A percentile compares a stretch with the other conserved stretches of the same genome.
Evolutionary conservation across 129 eudicot genomes (phyloP).

Genomic region (Helianthus tuberosus): DNA sequence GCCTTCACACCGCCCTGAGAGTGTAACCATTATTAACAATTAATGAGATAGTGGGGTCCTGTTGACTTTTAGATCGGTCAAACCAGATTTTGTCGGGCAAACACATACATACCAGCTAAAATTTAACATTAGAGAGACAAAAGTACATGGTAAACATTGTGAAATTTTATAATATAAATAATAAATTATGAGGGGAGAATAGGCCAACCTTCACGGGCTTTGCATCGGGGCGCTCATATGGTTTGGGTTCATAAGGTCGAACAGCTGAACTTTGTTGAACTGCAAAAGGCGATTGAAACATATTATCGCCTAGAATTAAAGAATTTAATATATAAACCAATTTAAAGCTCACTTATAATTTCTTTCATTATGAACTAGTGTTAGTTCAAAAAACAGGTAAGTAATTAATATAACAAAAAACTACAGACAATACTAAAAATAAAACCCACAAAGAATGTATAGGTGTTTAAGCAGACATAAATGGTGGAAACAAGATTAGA

Average conservation of each 20-base stretch:
- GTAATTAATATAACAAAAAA: background rate
- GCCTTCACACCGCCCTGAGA: conserved; percentile 65
- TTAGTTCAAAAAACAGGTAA: no score
- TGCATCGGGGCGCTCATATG: conserved; percentile 51
- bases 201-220: conserved; percentile 60
- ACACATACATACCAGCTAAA: background rate
- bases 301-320: conserved; percentile 19
- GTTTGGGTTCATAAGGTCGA: conserved; percentile 58
- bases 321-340: background rate
- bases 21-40: background rate
- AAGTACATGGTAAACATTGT: background rate
- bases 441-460: background rate
- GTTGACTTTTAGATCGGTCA: background rate
- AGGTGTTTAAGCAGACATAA: background rate
- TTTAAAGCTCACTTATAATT: conserved; percentile 4
- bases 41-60: conserved; percentile 7
- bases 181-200: background rate
- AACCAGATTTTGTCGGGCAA: background rate
- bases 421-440: no score
- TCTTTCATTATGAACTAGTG: background rate
- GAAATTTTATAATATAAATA: background rate
- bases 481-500: conserved; percentile 4
- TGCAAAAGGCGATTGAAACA: conserved; percentile 33
- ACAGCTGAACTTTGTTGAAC: conserved; percentile 58
- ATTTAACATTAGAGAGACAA: background rate